These are phyloP conservation scores for Ceratobasidium papillatum DNA, from an alignment of 1,284 basidiomycete genomes.

Conservation along the genomic window DNA sequence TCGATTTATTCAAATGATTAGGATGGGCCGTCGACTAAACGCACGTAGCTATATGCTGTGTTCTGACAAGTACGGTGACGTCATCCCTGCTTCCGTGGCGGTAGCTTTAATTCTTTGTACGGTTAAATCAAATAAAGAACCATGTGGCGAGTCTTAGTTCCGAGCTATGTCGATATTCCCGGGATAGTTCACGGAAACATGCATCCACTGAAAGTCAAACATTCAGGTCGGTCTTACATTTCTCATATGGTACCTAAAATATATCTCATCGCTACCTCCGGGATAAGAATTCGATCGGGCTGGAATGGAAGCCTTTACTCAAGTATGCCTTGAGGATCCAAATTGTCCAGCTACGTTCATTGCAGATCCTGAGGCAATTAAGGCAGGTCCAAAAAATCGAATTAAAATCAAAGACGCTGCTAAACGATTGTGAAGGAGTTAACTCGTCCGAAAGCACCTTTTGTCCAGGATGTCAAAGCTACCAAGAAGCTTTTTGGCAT, in stretches of 20 bases:
- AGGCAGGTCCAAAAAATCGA: not conserved
- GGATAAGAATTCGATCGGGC: constrained; percentile 21
- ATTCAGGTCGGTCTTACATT: not conserved
- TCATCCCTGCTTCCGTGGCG: not conserved
- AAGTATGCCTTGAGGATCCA: constrained; percentile 9
- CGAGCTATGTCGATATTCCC: constrained; percentile 1
- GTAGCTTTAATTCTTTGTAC: not conserved
- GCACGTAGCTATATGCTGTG: constrained; percentile 4
- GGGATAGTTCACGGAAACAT: constrained; percentile 12
- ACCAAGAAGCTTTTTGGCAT: not conserved
- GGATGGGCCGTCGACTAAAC: not conserved
- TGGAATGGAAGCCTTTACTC: constrained; percentile 10
- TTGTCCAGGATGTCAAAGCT: not conserved
- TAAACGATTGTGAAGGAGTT: not conserved
- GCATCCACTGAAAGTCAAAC: not conserved
- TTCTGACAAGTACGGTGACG: not conserved
- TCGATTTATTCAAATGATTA: constrained; percentile 7
- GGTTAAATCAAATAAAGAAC: not conserved
- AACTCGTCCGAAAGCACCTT: not conserved
- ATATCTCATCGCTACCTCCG: not conserved
- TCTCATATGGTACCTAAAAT: not conserved
- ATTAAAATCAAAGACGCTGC: not conserved
- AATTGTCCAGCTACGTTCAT: not conserved
- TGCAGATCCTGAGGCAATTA: constrained; percentile 20
- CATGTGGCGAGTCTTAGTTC: not conserved